Evolutionary conservation across 345 rosid genomes (phyloP), one percentile per base, ranked within the genome.

Genomic region (Lepidium africanum): DNA sequence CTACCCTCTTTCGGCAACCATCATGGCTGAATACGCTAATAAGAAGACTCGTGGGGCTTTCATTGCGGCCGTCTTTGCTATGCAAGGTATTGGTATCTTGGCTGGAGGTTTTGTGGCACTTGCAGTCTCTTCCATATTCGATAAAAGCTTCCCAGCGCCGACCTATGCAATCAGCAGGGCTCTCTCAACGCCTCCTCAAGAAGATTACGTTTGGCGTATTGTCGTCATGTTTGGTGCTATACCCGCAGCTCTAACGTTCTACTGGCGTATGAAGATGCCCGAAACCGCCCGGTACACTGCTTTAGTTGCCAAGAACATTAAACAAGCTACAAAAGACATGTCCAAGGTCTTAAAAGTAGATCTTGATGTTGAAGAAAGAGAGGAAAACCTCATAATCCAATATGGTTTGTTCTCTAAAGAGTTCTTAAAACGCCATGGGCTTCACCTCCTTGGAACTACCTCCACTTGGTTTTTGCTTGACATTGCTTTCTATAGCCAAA

Each of bases 211-310:
- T 21, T 21, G 23, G 23, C 23, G 23, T 21, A 21, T 21, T 21
- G 23, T 21, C 23, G 23, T 21, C 23, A 21, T 21, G 23, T 25
- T 25, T 27, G 32, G 32, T 27, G 32, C 32, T 27, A 4, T 27
- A 4, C 6, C 5, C 1, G 32, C 32, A 27, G 32, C 65, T 0
- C 55, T 85, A 3, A 84, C 95, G 3, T 86, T 81, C 59, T 86
- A 84, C 61, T 86, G 89, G 91, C 75, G 85, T 36, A 84, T 81
- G 91, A 86, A 86, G 76, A 88, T 88, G 89, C 95, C 95, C 0
- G 89, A 88, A 78, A 88, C 95, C 0, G 89, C 95, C 12, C 84
- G 88, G 3, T 88, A 84, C 82, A 77, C 83, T 0, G 82, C 77
- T 7, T 81, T 82, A 5, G 80, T 82, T 6, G 86, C 86, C 14